A percentile compares a stretch with the other conserved stretches of the same genome.
Evolutionary conservation across 225 moss, liverwort and hornwort species (phyloP).

Genomic region (Bryoerythrophyllum caledonicum): DNA sequence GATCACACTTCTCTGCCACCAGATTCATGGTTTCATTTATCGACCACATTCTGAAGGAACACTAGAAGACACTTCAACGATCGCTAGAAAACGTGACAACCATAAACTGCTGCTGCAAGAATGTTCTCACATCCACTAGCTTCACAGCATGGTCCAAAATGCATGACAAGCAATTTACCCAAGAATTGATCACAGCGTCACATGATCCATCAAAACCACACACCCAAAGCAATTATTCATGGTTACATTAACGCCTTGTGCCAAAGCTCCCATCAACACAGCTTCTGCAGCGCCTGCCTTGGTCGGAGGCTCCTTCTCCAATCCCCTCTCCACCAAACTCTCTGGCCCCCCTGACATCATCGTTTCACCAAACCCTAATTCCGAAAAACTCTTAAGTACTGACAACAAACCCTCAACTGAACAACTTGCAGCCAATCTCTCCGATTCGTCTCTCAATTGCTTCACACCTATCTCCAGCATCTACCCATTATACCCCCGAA

Average conservation of each 20-base stretch:
- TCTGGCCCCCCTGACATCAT: constrained; percentile 33
- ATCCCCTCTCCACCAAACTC: constrained; percentile 50
- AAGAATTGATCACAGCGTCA: not conserved
- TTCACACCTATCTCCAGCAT: not conserved
- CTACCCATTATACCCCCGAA: not conserved
- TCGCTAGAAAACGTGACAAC: not conserved
- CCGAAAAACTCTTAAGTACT: not conserved
- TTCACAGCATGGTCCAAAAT: not conserved
- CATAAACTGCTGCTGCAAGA: not conserved
- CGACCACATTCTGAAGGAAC: not conserved
- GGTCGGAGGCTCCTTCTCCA: constrained; percentile 53
- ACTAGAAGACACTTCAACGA: not conserved
- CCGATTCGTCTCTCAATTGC: not conserved
- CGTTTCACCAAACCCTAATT: constrained; percentile 6
- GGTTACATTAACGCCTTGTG: constrained; percentile 81
- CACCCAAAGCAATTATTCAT: not conserved
- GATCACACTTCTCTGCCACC: not conserved
- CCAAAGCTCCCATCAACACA: constrained; percentile 80
- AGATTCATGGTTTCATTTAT: not conserved
- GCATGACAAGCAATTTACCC: not conserved
- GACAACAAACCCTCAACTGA: not conserved
- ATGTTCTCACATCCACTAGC: constrained; percentile 4
- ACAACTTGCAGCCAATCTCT: not conserved
- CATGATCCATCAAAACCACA: not conserved
- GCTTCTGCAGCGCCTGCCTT: constrained; percentile 74